phyloP scores from a whole-genome alignment of 805 yeast genomes.

The Suhomyces kilbournensis region DNA sequence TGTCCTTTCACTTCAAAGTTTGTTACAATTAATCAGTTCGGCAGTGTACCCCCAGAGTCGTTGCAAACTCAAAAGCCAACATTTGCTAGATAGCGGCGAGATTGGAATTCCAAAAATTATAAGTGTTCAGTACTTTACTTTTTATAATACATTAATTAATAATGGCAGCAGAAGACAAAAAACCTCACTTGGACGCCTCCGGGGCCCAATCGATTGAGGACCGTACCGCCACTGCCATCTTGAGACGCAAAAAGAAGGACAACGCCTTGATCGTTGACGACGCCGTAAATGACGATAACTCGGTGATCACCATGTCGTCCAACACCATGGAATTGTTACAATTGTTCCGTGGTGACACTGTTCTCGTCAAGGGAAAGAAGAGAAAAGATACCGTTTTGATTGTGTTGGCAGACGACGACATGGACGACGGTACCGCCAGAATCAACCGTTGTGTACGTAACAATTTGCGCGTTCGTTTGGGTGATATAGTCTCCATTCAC shows the following conservation, averaged over 20 bases:
- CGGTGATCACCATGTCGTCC: constrained; percentile 92
- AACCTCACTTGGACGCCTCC: constrained; percentile 52
- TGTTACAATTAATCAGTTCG: no score
- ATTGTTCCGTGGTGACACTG: constrained; percentile 97
- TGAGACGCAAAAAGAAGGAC: constrained; percentile 96
- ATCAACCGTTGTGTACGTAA: constrained; percentile 94
- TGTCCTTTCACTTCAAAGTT: background rate
- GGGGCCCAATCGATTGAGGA: constrained; percentile 60
- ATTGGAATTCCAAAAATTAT: background rate
- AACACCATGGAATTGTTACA: constrained; percentile 93
- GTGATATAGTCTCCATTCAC: constrained; percentile 86
- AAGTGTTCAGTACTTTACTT: background rate
- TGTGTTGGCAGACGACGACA: constrained; percentile 93
- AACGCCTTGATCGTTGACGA: constrained; percentile 94
- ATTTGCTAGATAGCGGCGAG: constrained; percentile 3
- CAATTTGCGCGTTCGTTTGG: constrained; percentile 89
- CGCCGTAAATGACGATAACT: constrained; percentile 95
- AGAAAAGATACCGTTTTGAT: constrained; percentile 95
- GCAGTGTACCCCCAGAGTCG: constrained; percentile 3
- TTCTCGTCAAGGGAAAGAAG: constrained; percentile 94
- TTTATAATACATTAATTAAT: background rate
- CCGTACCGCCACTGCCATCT: constrained; percentile 92
- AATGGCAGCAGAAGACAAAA: constrained; percentile 21
- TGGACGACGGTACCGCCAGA: constrained; percentile 93
- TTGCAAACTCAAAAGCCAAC: constrained; percentile 2